Evolutionary conservation across 23 red algal genomes (phyloP).

Genomic region (Pyropia haitanensis): DNA sequence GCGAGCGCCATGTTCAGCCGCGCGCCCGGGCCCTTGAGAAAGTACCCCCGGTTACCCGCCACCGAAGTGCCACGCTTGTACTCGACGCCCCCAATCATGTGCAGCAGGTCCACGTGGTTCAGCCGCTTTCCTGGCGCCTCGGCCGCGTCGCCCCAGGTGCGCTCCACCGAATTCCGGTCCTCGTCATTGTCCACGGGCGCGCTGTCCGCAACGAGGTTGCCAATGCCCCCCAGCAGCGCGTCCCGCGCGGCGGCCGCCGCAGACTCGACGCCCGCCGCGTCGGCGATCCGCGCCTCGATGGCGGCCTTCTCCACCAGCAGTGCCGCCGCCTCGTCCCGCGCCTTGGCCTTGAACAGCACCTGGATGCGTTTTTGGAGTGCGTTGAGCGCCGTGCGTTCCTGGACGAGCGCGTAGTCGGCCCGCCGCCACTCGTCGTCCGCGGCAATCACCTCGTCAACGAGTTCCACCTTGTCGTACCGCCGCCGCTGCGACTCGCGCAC

Average conservation of each 20-base stretch:
- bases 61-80: conserved; percentile 70
- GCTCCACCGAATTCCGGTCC: conserved; percentile 74
- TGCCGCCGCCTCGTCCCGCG: conserved; percentile 39
- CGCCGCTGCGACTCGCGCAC: conserved; percentile 88
- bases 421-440: conserved; percentile 69
- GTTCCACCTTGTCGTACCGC: conserved; percentile 36
- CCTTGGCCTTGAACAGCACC: conserved; percentile 21
- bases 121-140: conserved; percentile 40
- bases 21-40: conserved; percentile 79
- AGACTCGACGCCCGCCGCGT: too few species aligned
- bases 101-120: conserved; percentile 91
- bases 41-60: conserved; percentile 93
- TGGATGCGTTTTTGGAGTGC: conserved; percentile 56
- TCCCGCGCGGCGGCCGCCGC: conserved; percentile 62
- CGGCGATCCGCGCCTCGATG: conserved; percentile 24
- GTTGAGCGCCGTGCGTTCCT: conserved; percentile 67
- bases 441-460: conserved; percentile 73
- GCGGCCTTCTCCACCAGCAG: conserved; percentile 22
- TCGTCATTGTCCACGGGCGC: conserved; percentile 75
- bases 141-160: conserved; percentile 58
- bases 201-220: conserved; percentile 81
- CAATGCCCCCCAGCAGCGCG: conserved; percentile 49
- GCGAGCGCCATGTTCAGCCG: conserved; percentile 88
- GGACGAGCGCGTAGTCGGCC: conserved; percentile 62
- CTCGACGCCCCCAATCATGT: conserved; percentile 91